Evolutionary conservation across 768 basidiomycete genomes (phyloP).

Genomic region (Russula foetens): DNA sequence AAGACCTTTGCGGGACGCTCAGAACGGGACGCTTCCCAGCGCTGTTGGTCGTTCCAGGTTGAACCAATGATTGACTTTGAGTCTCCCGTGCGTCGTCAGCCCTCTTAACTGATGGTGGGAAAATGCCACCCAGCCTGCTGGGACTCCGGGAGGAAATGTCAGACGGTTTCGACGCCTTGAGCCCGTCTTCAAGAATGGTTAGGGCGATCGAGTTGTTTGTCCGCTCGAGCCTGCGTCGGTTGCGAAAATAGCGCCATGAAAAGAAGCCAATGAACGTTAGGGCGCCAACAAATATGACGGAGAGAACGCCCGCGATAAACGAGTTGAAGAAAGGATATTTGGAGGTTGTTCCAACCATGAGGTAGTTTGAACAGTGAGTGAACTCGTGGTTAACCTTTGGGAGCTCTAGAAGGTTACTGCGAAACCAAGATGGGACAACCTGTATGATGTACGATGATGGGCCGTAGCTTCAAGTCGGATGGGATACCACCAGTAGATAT

Average conservation of each 20-base stretch:
- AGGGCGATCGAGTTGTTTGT: not conserved
- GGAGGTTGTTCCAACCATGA: not conserved
- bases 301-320: constrained; percentile 1
- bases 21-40: not conserved
- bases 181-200: constrained; percentile 8
- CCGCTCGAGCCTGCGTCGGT: not conserved
- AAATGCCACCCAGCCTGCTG: constrained; percentile 8
- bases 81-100: not conserved
- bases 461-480: not conserved
- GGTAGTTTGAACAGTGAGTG: not conserved
- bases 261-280: not conserved
- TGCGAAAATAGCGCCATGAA: not conserved
- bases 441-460: not conserved
- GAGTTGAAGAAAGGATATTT: constrained; percentile 2
- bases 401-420: not conserved
- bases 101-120: not conserved
- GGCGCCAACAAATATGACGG: not conserved
- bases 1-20: not conserved
- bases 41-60: not conserved
- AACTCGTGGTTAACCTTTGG: not conserved
- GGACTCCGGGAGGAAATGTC: constrained; percentile 5
- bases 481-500: not conserved
- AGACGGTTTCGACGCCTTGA: not conserved
- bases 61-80: not conserved
- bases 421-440: not conserved